Conservation (phyloP, 257 asterid genomes). For the Nyctanthes arbortristis region DNA sequence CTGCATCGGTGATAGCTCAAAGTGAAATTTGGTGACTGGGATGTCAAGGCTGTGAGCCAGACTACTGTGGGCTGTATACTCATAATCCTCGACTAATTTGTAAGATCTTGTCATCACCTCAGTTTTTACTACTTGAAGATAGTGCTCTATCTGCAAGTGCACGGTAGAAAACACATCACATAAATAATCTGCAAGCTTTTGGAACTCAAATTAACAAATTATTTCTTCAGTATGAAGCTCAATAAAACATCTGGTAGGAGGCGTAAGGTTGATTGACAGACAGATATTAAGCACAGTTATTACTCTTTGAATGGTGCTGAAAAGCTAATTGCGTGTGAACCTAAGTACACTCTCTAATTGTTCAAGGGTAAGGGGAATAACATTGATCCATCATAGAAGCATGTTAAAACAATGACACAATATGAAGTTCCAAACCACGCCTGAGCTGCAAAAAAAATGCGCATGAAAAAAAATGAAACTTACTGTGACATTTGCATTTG, state of each 20-base stretch:
- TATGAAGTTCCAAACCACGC: neutral
- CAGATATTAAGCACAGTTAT: too few relatives aligned
- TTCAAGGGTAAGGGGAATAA: neutral
- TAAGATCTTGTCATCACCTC: constrained; percentile 88
- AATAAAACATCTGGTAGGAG: neutral
- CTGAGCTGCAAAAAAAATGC: constrained; percentile 1
- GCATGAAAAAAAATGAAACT: constrained; percentile 33
- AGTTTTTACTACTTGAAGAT: constrained; percentile 87
- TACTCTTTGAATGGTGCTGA: too few relatives aligned
- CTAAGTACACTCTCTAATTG: too few relatives aligned
- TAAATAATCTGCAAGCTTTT: neutral
- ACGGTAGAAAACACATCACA: too few relatives aligned
- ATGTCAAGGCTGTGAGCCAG: constrained; percentile 70
- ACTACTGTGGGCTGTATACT: constrained; percentile 95
- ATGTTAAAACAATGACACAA: constrained; percentile 12
- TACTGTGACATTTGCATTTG: constrained; percentile 84
- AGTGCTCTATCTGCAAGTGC: constrained; percentile 85
- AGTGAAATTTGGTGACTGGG: constrained; percentile 87
- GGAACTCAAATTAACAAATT: neutral
- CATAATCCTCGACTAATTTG: constrained; percentile 83
- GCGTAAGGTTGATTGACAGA: too few relatives aligned
- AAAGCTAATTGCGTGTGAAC: too few relatives aligned
- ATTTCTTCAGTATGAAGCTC: neutral
- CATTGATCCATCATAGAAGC: neutral
- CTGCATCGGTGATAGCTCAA: constrained; percentile 94